A percentile compares a stretch with the other conserved stretches of the same genome.
These are phyloP conservation scores for Saksenaea vasiformis DNA, from an alignment of 371 early-diverging fungal genomes.

Conservation along the genomic window DNA sequence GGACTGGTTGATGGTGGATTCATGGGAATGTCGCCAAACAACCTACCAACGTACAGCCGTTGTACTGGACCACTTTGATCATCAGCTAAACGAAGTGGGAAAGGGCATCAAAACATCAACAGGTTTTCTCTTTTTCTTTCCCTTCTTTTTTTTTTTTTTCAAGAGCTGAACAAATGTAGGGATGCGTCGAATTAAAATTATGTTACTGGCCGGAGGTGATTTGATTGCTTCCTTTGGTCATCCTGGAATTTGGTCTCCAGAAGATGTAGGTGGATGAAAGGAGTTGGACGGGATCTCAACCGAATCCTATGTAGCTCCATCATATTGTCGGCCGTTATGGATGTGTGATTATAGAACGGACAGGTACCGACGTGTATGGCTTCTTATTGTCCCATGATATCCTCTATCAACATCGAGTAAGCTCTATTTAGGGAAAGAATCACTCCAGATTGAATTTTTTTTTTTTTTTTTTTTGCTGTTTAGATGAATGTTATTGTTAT, in stretches of 20 bases:
- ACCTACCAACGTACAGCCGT: conserved; percentile 87
- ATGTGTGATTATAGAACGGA: conserved; percentile 94
- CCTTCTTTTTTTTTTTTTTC: background rate
- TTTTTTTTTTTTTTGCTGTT: too few species aligned
- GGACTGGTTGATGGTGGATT: conserved; percentile 94
- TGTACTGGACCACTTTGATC: conserved; percentile 94
- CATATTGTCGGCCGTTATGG: conserved; percentile 92
- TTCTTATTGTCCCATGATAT: conserved; percentile 89
- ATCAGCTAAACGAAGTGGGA: conserved; percentile 74
- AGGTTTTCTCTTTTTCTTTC: conserved; percentile 25
- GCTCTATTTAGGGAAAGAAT: background rate
- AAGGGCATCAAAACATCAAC: conserved; percentile 51
- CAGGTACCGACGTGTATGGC: conserved; percentile 92
- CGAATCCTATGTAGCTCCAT: conserved; percentile 69
- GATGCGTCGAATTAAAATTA: conserved; percentile 68
- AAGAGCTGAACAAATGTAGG: conserved; percentile 21
- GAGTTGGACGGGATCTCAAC: background rate
- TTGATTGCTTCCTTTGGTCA: conserved; percentile 93
- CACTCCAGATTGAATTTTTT: background rate
- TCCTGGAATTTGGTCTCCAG: conserved; percentile 88
- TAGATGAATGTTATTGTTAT: conserved; percentile 88
- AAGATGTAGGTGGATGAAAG: conserved; percentile 69
- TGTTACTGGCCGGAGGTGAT: conserved; percentile 97
- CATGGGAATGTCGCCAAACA: conserved; percentile 88
- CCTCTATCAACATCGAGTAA: conserved; percentile 84